Base-by-base conservation (phyloP, 805 yeast genomes). In the Wickerhamiella nectarea region DNA sequence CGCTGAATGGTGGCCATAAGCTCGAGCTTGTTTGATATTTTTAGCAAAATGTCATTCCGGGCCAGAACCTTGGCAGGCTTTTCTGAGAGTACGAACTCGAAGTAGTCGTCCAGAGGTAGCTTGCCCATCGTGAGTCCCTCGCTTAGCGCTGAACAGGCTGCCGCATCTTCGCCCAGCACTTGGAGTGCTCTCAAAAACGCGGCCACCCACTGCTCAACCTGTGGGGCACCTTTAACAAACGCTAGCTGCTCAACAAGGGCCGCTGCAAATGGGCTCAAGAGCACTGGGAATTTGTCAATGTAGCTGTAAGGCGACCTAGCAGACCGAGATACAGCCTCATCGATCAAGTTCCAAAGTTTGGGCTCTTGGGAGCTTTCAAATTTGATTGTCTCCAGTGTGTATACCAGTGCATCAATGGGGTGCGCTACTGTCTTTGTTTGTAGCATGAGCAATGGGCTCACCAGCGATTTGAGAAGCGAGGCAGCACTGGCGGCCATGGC, bases 281-380 rank as follows among this genome's bases (percentile, higher is more conserved):
- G 52, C 0, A 52, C 47, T n/a, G 54, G 53, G 25, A 75, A 67
- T 42, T 59, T 48, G 56, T 89, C 96, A 43, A 84, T 70, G 52
- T 86, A 89, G 56, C 82, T 85, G 62, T 80, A 91, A 0, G 97
- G 96, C 0, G 85, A 62, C 48, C 74, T 70, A 29, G 79, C 70
- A 48, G 78, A 69, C 49, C 95, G 70, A 1, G 84, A 67, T 24
- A 85, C 68, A 0, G 84, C 65, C 57, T 87, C 91, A 56, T 89
- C 95, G 6, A 89, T 49, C 24, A 84, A 58, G 9, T 63, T 64
- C 79, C 84, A 79, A 2, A 85, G 55, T 4, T n/a, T n/a, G n/a
- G n/a, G n/a, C n/a, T n/a, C n/a, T n/a, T n/a, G n/a, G n/a, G n/a
- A n/a, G n/a, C n/a, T n/a, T n/a, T n/a, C n/a, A n/a, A n/a, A n/a